Evolutionary conservation across 73 alveolate species (phyloP), one percentile per base, ranked within the genome.

Genomic region (Paramecium octaurelia): DNA sequence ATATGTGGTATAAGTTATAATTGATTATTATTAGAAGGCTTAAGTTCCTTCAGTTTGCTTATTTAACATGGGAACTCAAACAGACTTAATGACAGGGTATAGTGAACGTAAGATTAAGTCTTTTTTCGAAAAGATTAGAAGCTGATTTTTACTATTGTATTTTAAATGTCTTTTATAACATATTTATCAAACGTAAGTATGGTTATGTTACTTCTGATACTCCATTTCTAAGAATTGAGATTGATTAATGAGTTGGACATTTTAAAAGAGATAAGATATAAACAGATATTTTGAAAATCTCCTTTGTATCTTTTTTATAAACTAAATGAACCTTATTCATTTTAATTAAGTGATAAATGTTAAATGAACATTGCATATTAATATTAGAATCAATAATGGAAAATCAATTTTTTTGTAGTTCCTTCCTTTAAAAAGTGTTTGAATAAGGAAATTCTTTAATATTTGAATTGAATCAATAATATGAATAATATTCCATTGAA

Each of bases 1-100:
- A 36, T 20, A 1, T 12, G 87, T 42, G 40, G 87, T 73, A 73
- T 73, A 21, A 36, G 46, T 73, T 29, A 35, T 36, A 29, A 4
- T 38, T 73, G 36, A 20, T 73, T 43, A 18, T 54, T n/a, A 54
- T 54, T 73, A 73, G 87, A 73, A 73, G 6, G 57, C 87, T 7
- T 36, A 73, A 73, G 46, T 73, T 73, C 87, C 87, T 1, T 73
- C 87, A 5, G 87, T 73, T 16, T 73, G 59, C 35, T 35, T 40
- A 14, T 29, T 73, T 35, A 73, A 73, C 60, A 20, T 29, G 54
- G 87, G 87, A 73, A 73, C 60, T 36, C 18, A 73, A 40, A 73
- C 4, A 11, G 87, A 73, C n/a, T 73, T 21, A 31, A 73, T 73
- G 18, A 73, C 87, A 20, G 87, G 87, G 8, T 73, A 36, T 40